These are phyloP conservation scores for Pleurotus eryngii DNA, from an alignment of 768 basidiomycete genomes.

Conservation along the genomic window DNA sequence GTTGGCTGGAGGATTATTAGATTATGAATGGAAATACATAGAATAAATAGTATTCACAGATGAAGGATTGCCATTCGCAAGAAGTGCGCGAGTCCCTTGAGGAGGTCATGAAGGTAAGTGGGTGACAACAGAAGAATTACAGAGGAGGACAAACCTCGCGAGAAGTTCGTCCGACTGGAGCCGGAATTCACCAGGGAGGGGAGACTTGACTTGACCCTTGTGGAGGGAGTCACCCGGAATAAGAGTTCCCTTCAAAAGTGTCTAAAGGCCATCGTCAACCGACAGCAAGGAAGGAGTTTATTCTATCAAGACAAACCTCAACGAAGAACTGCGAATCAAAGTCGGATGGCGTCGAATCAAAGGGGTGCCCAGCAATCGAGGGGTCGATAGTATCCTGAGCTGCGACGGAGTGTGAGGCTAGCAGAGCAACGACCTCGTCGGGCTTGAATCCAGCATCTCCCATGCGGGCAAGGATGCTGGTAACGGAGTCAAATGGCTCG, in stretches of 20 bases:
- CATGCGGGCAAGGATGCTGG: conserved; percentile 25
- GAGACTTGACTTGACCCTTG: conserved; percentile 19
- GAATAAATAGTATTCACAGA: conserved; percentile 15
- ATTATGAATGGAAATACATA: background rate
- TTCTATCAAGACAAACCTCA: conserved; percentile 13
- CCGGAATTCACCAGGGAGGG: conserved; percentile 26
- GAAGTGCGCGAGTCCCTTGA: conserved; percentile 24
- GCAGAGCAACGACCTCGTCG: conserved; percentile 30
- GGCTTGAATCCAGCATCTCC: conserved; percentile 30
- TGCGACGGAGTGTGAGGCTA: conserved; percentile 27
- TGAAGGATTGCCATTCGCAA: conserved; percentile 37
- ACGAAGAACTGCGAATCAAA: conserved; percentile 32
- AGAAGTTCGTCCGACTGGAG: conserved; percentile 25
- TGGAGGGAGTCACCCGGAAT: conserved; percentile 23
- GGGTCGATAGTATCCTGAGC: conserved; percentile 18
- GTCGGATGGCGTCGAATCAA: conserved; percentile 25
- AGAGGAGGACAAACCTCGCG: conserved; percentile 18
- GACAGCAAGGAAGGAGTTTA: background rate
- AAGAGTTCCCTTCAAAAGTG: conserved; percentile 20
- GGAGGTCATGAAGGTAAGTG: background rate
- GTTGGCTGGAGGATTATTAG: conserved; percentile 12
- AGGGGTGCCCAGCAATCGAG: conserved; percentile 18
- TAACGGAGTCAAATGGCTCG: conserved; percentile 28
- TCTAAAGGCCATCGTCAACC: conserved; percentile 10
- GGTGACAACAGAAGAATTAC: background rate